phyloP scores from a whole-genome alignment of 371 early-diverging fungal genomes.

The Mucor piriformis region DNA sequence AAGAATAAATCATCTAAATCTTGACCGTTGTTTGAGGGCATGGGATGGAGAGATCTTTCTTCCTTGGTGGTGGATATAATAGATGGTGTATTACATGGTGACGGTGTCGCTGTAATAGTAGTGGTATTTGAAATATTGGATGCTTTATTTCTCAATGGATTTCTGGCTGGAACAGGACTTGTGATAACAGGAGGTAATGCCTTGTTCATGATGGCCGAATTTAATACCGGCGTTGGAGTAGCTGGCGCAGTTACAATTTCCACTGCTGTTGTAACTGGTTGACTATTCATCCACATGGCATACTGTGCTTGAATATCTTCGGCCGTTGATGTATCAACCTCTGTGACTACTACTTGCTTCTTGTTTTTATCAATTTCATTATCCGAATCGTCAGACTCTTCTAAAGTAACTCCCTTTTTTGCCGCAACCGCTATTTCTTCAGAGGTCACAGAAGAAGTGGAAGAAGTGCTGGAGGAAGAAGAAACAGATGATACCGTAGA shows the following conservation, averaged over 20 bases:
- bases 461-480: neutral
- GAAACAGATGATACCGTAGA: slow-evolving; percentile 23
- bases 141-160: slow-evolving; percentile 40
- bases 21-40: slow-evolving; percentile 12
- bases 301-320: slow-evolving; percentile 43
- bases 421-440: slow-evolving; percentile 19
- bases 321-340: neutral
- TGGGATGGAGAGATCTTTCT: slow-evolving; percentile 11
- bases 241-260: neutral
- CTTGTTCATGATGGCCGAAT: slow-evolving; percentile 1
- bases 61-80: slow-evolving; percentile 3
- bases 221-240: neutral
- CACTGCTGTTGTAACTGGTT: slow-evolving; percentile 4
- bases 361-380: slow-evolving; percentile 3
- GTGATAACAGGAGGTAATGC: slow-evolving; percentile 8
- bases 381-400: slow-evolving; percentile 9
- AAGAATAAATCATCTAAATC: slow-evolving; percentile 35
- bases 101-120: neutral
- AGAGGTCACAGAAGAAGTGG: slow-evolving; percentile 16
- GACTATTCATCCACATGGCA: slow-evolving; percentile 48
- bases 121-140: slow-evolving; percentile 10
- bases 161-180: neutral
- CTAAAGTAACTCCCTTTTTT: neutral
- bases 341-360: neutral
- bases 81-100: slow-evolving; percentile 1